Percentiles rank a stretch among this genome's conserved stretches.
phyloP scores from a whole-genome alignment of 2,329 filamentous ascomycete genomes.

The Samsoniella hepiali region DNA sequence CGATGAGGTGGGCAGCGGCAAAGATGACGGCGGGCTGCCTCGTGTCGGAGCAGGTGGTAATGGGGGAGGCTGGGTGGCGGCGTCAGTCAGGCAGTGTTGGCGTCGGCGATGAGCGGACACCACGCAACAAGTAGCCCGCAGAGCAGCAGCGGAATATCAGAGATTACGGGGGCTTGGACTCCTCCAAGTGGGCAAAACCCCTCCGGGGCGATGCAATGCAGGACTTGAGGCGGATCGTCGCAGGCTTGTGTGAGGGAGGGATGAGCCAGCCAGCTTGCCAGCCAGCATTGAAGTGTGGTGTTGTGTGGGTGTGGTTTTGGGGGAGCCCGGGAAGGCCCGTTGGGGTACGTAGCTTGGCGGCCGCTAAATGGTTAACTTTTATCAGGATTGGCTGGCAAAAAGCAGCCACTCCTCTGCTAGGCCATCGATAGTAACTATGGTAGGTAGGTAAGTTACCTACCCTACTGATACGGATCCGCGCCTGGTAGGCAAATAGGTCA shows the following conservation, averaged over 20 bases:
- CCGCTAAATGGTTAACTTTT: not conserved
- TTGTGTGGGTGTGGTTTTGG: not conserved
- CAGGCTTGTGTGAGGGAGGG: conserved; percentile 1
- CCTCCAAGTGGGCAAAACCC: not conserved
- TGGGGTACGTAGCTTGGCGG: not conserved
- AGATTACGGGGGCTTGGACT: not conserved
- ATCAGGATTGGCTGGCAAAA: not conserved
- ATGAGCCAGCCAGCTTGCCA: not conserved
- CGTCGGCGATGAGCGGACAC: not conserved
- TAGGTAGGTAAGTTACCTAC: too few species aligned
- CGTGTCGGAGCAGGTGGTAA: not conserved
- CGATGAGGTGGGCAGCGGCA: not conserved
- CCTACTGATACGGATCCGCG: too few species aligned
- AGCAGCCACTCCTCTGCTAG: not conserved
- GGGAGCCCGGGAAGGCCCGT: not conserved
- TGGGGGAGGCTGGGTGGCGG: conserved; percentile 12
- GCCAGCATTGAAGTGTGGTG: not conserved
- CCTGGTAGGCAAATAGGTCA: too few species aligned
- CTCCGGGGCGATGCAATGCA: not conserved
- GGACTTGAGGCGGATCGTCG: conserved; percentile 13
- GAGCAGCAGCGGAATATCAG: not conserved
- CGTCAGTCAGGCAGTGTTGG: not conserved
- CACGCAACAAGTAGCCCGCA: not conserved
- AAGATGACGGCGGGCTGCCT: conserved; percentile 1
- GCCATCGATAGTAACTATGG: too few species aligned